A percentile compares a stretch with the other conserved stretches of the same genome.
phyloP scores from a whole-genome alignment of 106 monocot genomes.

The Dendrobium catenatum region DNA sequence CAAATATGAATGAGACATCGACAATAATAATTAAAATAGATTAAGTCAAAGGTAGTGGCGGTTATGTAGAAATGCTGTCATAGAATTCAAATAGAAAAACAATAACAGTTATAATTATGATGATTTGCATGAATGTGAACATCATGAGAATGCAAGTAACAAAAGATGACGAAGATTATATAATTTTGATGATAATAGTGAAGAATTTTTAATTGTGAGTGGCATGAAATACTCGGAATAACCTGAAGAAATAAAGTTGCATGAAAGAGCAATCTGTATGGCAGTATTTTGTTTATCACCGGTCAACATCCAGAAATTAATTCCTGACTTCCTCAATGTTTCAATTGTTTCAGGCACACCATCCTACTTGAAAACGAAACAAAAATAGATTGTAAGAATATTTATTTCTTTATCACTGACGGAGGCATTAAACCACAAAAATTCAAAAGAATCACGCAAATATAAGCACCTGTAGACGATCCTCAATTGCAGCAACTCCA shows the following conservation, averaged over 20 bases:
- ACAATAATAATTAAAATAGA: no score
- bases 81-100: no score
- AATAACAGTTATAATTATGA: no score
- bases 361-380: slow-evolving; percentile 38
- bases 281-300: slow-evolving; percentile 98
- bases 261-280: slow-evolving; percentile 87
- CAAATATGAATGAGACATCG: no score
- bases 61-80: no score
- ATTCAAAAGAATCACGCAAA: not conserved
- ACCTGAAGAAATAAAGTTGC: slow-evolving; percentile 97
- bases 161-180: no score
- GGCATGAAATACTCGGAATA: not conserved
- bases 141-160: no score
- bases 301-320: slow-evolving; percentile 99
- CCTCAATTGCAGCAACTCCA: slow-evolving; percentile 94
- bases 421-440: not conserved
- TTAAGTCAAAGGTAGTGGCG: no score
- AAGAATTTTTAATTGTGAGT: not conserved
- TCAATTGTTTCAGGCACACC: slow-evolving; percentile 96
- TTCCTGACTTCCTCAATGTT: slow-evolving; percentile 80
- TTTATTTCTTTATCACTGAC: not conserved
- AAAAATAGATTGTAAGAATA: not conserved
- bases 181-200: no score
- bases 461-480: slow-evolving; percentile 73
- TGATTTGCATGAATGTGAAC: no score